Evolutionary conservation across 1,284 basidiomycete genomes (phyloP).

Genomic region (Microbotryomycetes sp.): DNA sequence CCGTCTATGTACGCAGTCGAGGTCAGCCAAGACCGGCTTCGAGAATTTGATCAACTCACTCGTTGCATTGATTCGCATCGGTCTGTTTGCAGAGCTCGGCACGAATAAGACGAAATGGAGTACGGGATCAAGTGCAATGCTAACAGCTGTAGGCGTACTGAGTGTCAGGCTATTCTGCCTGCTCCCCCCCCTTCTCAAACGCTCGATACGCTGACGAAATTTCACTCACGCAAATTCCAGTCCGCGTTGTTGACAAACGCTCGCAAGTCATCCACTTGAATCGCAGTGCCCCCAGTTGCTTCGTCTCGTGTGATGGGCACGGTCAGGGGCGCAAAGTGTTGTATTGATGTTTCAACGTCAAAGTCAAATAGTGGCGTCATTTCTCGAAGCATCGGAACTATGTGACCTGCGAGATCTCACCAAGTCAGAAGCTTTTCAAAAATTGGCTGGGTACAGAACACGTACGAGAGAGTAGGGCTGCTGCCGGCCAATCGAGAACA

Average conservation of each 20-base stretch:
- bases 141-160: constrained; percentile 53
- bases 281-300: constrained; percentile 49
- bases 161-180: too few relatives aligned
- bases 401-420: constrained; percentile 51
- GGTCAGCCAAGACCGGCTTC: not conserved
- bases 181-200: too few relatives aligned
- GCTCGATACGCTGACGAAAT: too few relatives aligned
- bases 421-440: constrained; percentile 5
- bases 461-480: constrained; percentile 58
- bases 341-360: constrained; percentile 87
- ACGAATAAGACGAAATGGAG: constrained; percentile 88
- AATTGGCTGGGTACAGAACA: constrained; percentile 16
- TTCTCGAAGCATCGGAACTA: constrained; percentile 58
- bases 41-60: constrained; percentile 52
- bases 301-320: constrained; percentile 50
- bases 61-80: constrained; percentile 59
- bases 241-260: constrained; percentile 93
- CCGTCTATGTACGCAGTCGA: constrained; percentile 42
- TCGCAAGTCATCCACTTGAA: constrained; percentile 73
- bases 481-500: constrained; percentile 65
- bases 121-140: constrained; percentile 80
- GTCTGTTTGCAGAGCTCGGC: constrained; percentile 61
- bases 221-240: constrained; percentile 80
- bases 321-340: constrained; percentile 82
- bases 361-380: constrained; percentile 74